Evolutionary conservation across 108 stramenopile species (phyloP).

Genomic region (Aurantiochytrium sp.): DNA sequence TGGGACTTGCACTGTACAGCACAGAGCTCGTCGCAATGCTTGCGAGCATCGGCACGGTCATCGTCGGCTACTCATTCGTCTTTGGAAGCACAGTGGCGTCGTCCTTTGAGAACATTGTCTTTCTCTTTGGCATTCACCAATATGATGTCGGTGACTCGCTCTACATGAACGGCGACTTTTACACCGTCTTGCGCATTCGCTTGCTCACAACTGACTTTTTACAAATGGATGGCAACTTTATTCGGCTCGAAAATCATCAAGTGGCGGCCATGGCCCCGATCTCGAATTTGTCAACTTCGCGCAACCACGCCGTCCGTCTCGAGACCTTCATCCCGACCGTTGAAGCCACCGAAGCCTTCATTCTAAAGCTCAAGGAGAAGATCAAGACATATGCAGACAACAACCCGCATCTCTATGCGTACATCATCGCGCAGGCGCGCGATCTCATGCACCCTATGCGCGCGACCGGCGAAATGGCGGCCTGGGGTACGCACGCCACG

Average conservation of each 20-base stretch:
- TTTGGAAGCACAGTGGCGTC: not conserved
- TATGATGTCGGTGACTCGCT: not conserved
- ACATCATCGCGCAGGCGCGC: not conserved
- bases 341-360: not conserved
- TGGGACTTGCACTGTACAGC: not conserved
- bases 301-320: not conserved
- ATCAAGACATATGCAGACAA: not conserved
- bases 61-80: not conserved
- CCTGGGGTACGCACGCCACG: not conserved
- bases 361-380: not conserved
- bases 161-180: not conserved
- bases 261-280: not conserved
- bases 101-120: not conserved
- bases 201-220: not conserved
- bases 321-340: not conserved
- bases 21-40: not conserved
- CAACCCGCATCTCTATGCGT: not conserved
- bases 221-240: not conserved
- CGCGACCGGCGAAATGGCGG: not conserved
- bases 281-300: not conserved
- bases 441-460: constrained; percentile 6
- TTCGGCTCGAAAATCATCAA: not conserved
- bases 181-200: not conserved
- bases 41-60: not conserved
- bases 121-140: not conserved